phyloP scores from a whole-genome alignment of 306 rosid species.

The Oemleria cerasiformis region DNA sequence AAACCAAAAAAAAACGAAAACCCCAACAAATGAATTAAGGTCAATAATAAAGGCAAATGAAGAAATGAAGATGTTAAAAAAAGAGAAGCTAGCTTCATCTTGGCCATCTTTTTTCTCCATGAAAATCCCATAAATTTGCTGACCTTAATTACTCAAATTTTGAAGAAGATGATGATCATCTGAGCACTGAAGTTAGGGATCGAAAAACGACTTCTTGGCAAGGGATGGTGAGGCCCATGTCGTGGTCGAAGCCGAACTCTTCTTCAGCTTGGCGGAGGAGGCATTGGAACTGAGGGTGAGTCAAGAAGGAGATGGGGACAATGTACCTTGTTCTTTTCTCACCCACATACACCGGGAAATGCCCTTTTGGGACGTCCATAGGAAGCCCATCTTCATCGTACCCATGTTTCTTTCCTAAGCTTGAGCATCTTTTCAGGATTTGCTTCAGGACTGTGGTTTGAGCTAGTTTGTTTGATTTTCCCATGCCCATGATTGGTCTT shows the following conservation, averaged over 20 bases:
- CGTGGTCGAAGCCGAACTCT: slow-evolving; percentile 88
- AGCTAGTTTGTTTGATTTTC: slow-evolving; percentile 61
- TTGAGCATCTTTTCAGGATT: slow-evolving; percentile 76
- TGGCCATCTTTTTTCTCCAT: slow-evolving; percentile 31
- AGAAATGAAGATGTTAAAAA: slow-evolving; percentile 47
- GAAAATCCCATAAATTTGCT: slow-evolving; percentile 24
- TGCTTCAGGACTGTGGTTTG: slow-evolving; percentile 72
- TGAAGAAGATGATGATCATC: slow-evolving; percentile 28
- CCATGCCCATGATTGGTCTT: slow-evolving; percentile 49
- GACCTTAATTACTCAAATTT: not conserved
- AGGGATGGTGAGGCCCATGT: slow-evolving; percentile 92
- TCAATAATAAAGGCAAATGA: slow-evolving; percentile 27
- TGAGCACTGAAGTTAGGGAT: slow-evolving; percentile 70
- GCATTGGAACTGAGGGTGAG: slow-evolving; percentile 75
- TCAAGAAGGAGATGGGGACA: slow-evolving; percentile 79
- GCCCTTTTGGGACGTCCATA: slow-evolving; percentile 84
- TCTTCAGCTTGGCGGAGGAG: slow-evolving; percentile 90
- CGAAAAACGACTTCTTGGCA: slow-evolving; percentile 85
- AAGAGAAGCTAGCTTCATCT: slow-evolving; percentile 71
- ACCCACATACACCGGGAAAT: slow-evolving; percentile 85
- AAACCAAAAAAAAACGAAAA: not conserved
- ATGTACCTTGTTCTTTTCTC: slow-evolving; percentile 75
- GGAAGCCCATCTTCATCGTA: slow-evolving; percentile 61
- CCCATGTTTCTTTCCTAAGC: slow-evolving; percentile 57
- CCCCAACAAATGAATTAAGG: not conserved